These are phyloP conservation scores for Tylopilus sp. DNA, from an alignment of 1,284 basidiomycete species.

Conservation along the genomic window DNA sequence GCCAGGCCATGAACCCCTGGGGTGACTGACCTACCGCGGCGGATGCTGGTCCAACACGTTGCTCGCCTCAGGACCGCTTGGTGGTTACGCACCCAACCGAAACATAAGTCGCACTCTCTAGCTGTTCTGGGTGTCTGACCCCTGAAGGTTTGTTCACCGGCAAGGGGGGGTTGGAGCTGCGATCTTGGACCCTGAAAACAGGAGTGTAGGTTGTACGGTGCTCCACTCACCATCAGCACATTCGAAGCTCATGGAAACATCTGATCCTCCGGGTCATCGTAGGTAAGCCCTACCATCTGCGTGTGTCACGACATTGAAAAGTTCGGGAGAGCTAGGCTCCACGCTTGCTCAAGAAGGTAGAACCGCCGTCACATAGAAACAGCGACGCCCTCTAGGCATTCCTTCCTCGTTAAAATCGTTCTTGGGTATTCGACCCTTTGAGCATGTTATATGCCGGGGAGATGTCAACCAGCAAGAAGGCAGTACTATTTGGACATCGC, in stretches of 20 bases:
- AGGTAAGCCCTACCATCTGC: conserved; percentile 2
- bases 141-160: background rate
- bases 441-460: conserved; percentile 29
- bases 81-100: background rate
- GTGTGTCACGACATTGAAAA: conserved; percentile 3
- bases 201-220: too few species aligned
- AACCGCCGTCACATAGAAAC: background rate
- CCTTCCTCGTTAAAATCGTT: background rate
- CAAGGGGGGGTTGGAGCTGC: background rate
- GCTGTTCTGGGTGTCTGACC: background rate
- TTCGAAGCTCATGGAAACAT: background rate
- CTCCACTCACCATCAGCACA: background rate
- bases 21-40: background rate
- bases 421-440: background rate
- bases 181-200: background rate
- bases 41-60: background rate
- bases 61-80: conserved; percentile 3
- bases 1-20: background rate
- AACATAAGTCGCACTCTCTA: background rate
- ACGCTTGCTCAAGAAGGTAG: background rate
- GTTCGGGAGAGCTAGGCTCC: conserved; percentile 5
- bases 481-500: conserved; percentile 58
- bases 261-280: conserved; percentile 1
- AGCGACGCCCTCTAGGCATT: background rate
- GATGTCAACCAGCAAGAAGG: conserved; percentile 55